phyloP scores from a whole-genome alignment of 768 basidiomycete genomes.

The Tulasnella sp. region DNA sequence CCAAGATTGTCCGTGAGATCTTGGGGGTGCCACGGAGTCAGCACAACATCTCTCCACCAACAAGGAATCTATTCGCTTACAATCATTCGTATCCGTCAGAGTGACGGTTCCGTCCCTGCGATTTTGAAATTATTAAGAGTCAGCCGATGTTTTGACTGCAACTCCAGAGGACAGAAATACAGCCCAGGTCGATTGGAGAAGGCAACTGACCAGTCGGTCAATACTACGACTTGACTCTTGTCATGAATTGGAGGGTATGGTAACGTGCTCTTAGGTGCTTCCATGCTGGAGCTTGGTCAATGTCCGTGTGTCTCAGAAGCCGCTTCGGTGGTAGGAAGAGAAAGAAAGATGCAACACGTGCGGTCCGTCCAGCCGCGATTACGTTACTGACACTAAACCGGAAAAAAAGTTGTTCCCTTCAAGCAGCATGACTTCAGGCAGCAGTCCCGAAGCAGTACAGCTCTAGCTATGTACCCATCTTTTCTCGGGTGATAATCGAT shows the following conservation, averaged over 20 bases:
- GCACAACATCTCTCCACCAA: background rate
- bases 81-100: conserved; percentile 90
- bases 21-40: conserved; percentile 42
- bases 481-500: background rate
- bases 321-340: background rate
- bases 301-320: background rate
- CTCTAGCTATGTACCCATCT: background rate
- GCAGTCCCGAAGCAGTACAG: background rate
- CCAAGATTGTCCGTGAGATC: conserved; percentile 91
- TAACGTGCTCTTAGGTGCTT: conserved; percentile 65
- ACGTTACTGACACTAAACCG: background rate
- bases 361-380: background rate
- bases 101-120: conserved; percentile 74
- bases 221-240: conserved; percentile 80
- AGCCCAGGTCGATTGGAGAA: background rate
- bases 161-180: background rate
- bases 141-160: background rate
- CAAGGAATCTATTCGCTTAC: conserved; percentile 45
- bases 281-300: background rate
- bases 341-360: background rate
- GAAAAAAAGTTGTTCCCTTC: background rate
- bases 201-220: conserved; percentile 82
- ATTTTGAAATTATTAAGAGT: background rate
- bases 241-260: conserved; percentile 80
- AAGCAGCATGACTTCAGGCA: background rate